Conservation (phyloP, 306 rosid species). For the Luffa aegyptiaca region DNA sequence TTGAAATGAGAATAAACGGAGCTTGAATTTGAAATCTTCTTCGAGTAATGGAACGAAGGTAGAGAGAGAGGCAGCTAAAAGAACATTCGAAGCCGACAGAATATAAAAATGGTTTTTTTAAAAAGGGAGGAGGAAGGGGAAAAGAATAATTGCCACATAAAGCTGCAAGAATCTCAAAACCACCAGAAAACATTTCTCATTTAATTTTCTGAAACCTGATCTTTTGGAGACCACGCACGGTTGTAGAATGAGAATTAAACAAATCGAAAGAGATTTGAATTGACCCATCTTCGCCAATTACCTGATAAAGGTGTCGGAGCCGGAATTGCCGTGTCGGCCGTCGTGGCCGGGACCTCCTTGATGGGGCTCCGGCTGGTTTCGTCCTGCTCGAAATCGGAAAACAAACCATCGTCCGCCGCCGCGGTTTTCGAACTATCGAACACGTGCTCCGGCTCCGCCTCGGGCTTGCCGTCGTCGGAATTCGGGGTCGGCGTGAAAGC, state of each 20-base stretch:
- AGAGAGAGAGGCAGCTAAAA: background rate
- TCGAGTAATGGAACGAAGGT: conserved; percentile 1
- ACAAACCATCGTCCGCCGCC: conserved; percentile 56
- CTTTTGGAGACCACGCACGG: background rate
- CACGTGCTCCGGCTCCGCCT: conserved; percentile 26
- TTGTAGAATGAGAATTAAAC: background rate
- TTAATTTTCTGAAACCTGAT: background rate
- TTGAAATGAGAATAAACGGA: background rate
- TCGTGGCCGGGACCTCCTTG: conserved; percentile 23
- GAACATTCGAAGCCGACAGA: conserved; percentile 4
- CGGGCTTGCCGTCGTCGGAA: conserved; percentile 13
- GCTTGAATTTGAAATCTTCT: background rate
- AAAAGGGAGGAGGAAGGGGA: background rate
- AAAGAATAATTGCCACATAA: background rate
- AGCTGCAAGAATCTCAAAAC: conserved; percentile 4
- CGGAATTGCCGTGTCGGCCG: conserved; percentile 20
- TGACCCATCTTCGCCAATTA: conserved; percentile 10
- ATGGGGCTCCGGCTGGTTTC: conserved; percentile 42
- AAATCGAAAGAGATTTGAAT: background rate
- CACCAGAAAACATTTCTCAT: background rate
- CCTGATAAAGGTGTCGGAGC: conserved; percentile 72
- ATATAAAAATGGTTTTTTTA: background rate
- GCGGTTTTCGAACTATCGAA: conserved; percentile 55
- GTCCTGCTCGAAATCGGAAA: conserved; percentile 68
- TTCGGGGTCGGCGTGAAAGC: conserved; percentile 7